phyloP scores from a whole-genome alignment of 768 basidiomycete species.

The Boletus eberwhitei region DNA sequence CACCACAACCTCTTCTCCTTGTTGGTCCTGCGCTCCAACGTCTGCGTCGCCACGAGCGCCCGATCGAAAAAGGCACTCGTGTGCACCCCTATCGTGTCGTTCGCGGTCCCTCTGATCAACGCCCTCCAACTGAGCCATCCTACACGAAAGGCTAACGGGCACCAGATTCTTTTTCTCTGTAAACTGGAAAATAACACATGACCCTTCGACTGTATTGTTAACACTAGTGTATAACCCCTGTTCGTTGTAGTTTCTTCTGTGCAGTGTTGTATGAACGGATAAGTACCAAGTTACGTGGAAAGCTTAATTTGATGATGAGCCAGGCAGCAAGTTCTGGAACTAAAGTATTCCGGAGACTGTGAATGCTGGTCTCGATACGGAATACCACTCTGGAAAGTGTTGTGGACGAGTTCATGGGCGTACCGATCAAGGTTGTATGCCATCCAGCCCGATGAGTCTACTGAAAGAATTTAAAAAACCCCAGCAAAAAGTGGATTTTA shows the following conservation, averaged over 20 bases:
- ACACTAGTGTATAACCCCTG: slow-evolving; percentile 10
- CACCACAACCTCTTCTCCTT: slow-evolving; percentile 39
- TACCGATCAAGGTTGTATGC: too few species aligned
- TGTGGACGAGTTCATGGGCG: too few species aligned
- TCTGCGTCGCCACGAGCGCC: slow-evolving; percentile 42
- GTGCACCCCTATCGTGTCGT: slow-evolving; percentile 57
- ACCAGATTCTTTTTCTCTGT: background rate
- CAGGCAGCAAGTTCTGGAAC: too few species aligned
- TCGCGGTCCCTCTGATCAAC: slow-evolving; percentile 15
- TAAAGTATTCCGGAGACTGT: too few species aligned
- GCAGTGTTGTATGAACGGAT: background rate
- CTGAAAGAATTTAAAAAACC: too few species aligned
- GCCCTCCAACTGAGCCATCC: background rate
- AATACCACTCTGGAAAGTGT: too few species aligned
- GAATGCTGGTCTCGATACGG: too few species aligned
- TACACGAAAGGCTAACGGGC: background rate
- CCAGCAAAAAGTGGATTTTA: too few species aligned
- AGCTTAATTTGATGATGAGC: too few species aligned
- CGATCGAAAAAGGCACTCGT: slow-evolving; percentile 44
- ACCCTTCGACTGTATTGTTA: slow-evolving; percentile 17
- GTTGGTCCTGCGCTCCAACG: slow-evolving; percentile 47
- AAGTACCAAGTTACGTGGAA: background rate
- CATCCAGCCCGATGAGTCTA: too few species aligned
- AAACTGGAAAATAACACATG: background rate
- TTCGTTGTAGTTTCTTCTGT: background rate